phyloP scores from a whole-genome alignment of 352 stramenopile species.

The Globisporangium carolinianum region DNA sequence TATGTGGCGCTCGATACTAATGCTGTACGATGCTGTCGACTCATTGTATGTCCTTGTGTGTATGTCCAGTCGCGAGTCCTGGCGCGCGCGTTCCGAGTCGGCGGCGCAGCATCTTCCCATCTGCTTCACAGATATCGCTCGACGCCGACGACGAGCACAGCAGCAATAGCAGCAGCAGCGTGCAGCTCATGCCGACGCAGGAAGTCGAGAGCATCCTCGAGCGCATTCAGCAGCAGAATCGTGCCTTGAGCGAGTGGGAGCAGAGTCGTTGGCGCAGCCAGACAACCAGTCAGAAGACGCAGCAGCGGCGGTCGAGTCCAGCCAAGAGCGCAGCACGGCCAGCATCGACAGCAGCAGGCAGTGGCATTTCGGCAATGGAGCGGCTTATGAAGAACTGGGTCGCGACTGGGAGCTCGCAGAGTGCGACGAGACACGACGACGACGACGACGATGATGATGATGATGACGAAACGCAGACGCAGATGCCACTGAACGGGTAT shows the following conservation, averaged over 20 bases:
- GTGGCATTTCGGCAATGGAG: constrained; percentile 9
- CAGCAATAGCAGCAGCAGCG: constrained; percentile 5
- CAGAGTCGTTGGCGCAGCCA: constrained; percentile 9
- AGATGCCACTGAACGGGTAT: constrained; percentile 9
- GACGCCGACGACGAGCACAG: not conserved
- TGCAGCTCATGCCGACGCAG: constrained; percentile 32
- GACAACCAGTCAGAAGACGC: not conserved
- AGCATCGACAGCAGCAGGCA: not conserved
- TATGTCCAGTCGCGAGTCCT: not conserved
- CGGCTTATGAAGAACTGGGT: constrained; percentile 14
- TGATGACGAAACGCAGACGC: constrained; percentile 15
- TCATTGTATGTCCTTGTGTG: not conserved
- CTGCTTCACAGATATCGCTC: not conserved
- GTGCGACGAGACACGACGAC: constrained; percentile 1
- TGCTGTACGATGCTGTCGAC: not conserved
- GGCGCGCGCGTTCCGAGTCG: not conserved
- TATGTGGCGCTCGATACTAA: not conserved
- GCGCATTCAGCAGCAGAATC: constrained; percentile 39
- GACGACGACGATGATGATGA: constrained; percentile 11
- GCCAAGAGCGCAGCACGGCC: no score
- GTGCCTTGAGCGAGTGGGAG: constrained; percentile 45
- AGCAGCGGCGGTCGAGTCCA: constrained; percentile 4
- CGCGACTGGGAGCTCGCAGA: constrained; percentile 1
- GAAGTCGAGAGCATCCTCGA: constrained; percentile 47
- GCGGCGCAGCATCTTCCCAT: constrained; percentile 7